phyloP scores from a whole-genome alignment of 306 rosid species.

The Medicago truncatula region MtrunA17r5.0-ANR NC_053049.1:6025001-6025500 shows the following conservation, averaged over 20 bases:
- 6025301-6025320: background rate
- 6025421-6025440: background rate
- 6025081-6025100: constrained; percentile 83
- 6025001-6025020: constrained; percentile 14
- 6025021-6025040: constrained; percentile 17
- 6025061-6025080: constrained; percentile 64
- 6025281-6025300: background rate
- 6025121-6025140: constrained; percentile 64
- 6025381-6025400: background rate
- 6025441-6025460: background rate
- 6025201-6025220: background rate
- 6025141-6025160: constrained; percentile 92
- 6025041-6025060: background rate
- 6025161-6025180: constrained; percentile 63
- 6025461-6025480: background rate
- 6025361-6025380: too few relatives aligned
- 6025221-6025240: constrained; percentile 1
- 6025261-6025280: background rate
- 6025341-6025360: background rate
- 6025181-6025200: constrained; percentile 25
- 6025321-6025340: background rate
- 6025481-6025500: too few relatives aligned
- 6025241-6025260: background rate
- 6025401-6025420: too few relatives aligned
- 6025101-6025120: constrained; percentile 58